Base-by-base conservation (phyloP, 306 rosid genomes). In the Sicyos edulis region DNA sequence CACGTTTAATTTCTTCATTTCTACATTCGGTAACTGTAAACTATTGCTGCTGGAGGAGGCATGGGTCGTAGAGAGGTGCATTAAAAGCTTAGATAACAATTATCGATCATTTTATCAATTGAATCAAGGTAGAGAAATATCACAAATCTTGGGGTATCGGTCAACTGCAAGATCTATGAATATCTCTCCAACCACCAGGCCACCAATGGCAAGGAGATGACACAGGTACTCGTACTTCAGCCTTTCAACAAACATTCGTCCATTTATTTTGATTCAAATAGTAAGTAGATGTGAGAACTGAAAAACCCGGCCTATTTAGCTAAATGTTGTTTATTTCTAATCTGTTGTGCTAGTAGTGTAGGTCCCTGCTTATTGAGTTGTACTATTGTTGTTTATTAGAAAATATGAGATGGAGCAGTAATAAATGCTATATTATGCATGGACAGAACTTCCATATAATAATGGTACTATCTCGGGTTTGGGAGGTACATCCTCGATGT, bases 391-490 rank as follows among this genome's bases (percentile, higher is more conserved):
- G 63, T 84, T 86, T 66, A n/a, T n/a, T n/a, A n/a, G n/a, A n/a
- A n/a, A n/a, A 83, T 84, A 88, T 82, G 91, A 83, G 84, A 81
- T 82, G 91, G 85, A 81, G 80, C 89, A 84, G 84, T 82, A 91
- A 91, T 91, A 91, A 91, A 89, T 89, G 87, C 85, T 82, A 77
- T 82, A 81, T n/a, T 86, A 76, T 81, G 86, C 80, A 76, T 80
- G 88, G 85, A 81, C 83, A 84, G 71, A 83, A 55, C 47, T 44
- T 68, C 80, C 81, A n/a, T 53, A 79, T 52, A 71, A 19, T 74
- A 21, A 71, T 75, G 79, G 79, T 65, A 82, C 75, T 77, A 62
- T 76, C 80, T 81, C 74, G 2, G 44, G 8, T 67, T 55, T 77
- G 5, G 42, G 42, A 3, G 7, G 42, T 4, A 3, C 5, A 4